These are phyloP conservation scores for Nemania abortiva DNA, from an alignment of 2,329 filamentous ascomycete species.

Conservation along the genomic window DNA sequence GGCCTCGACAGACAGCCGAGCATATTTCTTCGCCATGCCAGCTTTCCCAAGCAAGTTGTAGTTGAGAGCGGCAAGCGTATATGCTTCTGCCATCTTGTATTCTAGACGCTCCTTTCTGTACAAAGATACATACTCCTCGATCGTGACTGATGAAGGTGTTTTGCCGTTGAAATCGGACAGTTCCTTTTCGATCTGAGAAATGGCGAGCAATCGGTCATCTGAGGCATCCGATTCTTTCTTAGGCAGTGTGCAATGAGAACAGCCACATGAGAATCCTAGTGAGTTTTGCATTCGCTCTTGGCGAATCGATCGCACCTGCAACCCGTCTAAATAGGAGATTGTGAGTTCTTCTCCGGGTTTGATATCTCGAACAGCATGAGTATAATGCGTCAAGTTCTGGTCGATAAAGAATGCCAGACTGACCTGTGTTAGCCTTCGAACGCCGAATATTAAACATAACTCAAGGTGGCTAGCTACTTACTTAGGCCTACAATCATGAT, in stretches of 20 bases:
- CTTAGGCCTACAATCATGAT: conserved; percentile 59
- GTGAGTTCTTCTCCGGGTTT: conserved; percentile 55
- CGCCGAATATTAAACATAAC: not conserved
- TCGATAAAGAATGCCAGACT: conserved; percentile 54
- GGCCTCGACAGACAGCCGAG: conserved; percentile 51
- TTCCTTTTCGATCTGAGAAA: conserved; percentile 49
- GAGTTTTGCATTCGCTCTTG: conserved; percentile 50
- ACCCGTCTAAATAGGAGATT: conserved; percentile 56
- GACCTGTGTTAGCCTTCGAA: not conserved
- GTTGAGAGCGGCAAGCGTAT: conserved; percentile 55
- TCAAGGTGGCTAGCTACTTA: conserved; percentile 25
- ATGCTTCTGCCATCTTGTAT: conserved; percentile 55
- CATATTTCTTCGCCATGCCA: conserved; percentile 51
- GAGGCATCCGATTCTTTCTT: conserved; percentile 45
- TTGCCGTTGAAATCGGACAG: conserved; percentile 36
- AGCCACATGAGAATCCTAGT: conserved; percentile 57
- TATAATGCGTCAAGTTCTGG: conserved; percentile 54
- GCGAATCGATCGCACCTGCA: conserved; percentile 49
- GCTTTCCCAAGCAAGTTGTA: conserved; percentile 52
- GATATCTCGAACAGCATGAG: conserved; percentile 53
- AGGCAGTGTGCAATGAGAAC: conserved; percentile 51
- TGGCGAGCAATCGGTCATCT: conserved; percentile 49
- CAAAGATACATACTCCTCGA: conserved; percentile 51
- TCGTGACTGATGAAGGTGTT: conserved; percentile 42
- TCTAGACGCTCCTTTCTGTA: conserved; percentile 54